Evolutionary conservation across 176 grass and related monocot genomes (phyloP), one percentile per base, ranked within the genome.

Genomic region (Eremochloa ophiuroides): DNA sequence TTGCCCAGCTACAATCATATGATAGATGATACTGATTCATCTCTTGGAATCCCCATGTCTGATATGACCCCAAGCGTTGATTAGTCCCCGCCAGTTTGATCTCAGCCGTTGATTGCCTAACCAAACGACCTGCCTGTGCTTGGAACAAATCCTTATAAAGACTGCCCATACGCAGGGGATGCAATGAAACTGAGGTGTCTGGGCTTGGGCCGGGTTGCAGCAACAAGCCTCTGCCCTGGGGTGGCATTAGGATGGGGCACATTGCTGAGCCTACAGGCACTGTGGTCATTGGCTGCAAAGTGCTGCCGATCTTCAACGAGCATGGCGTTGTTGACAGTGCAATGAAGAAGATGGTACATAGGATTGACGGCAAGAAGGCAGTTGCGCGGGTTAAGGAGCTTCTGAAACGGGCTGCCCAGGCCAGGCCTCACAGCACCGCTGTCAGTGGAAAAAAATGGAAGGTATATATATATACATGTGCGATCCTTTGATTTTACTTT

Each of bases 301-400:
- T 82, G 12, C 73, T 89, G 13, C 88, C 88, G 2, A 85, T 85
- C 73, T 89, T 85, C 65, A 77, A 29, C 5, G 83, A 85, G 43
- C 69, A 65, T 1, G 88, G 83, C 73, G 65, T 76, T 0, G 72
- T 76, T 0, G 87, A 82, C 5, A 73, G 87, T 53, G 87, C 78
- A 37, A 28, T 81, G 83, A 89, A 82, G 73, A 85, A 23, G 83
- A 73, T 85, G 60, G 83, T 41, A 66, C 83, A 89, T 33, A 72
- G 67, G 67, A 78, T 88, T 8, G 86, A 88, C 0, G 83, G 88
- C 22, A 89, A 66, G 83, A 89, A 89, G 64, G 88, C 88, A 2
- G 83, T 89, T 8, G 70, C 83, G 12, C 78, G 88, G 38, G 83
- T 89, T 33, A 89, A 89, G 82, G 87, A 89, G 64, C 82, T 89